These are phyloP conservation scores for Nicotiana tomentosiformis DNA, from an alignment of 257 asterid species.

Conservation along the genomic window DNA sequence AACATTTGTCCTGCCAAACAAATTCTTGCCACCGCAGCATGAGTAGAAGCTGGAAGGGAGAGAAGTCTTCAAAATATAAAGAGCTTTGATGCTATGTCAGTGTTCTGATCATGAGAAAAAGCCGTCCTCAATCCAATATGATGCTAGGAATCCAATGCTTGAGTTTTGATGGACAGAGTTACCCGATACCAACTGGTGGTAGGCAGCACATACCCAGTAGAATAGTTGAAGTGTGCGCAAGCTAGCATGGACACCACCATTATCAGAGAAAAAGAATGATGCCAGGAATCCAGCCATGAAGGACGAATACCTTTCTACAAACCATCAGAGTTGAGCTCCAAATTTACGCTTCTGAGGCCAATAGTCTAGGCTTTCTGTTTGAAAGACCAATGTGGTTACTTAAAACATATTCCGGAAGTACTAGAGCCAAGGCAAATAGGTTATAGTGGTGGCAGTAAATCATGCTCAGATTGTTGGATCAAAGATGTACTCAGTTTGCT, in stretches of 20 bases:
- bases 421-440: background rate
- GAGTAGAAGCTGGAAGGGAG: background rate
- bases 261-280: too few species aligned
- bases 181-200: too few species aligned
- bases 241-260: too few species aligned
- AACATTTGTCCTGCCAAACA: too few species aligned
- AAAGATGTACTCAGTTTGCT: background rate
- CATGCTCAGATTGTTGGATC: background rate
- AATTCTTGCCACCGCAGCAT: background rate
- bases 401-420: background rate
- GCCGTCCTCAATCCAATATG: background rate
- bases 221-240: too few species aligned
- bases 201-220: too few species aligned
- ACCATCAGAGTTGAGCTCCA: background rate
- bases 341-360: background rate
- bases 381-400: background rate
- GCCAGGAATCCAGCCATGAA: background rate
- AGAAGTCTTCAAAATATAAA: background rate
- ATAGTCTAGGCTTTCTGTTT: background rate
- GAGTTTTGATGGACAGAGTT: too few species aligned
- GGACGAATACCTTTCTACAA: background rate
- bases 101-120: background rate
- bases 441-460: background rate
- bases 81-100: background rate
- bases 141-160: background rate